Conservation (phyloP, 73 alveolate species). For the Paramecium primaurelia region DNA sequence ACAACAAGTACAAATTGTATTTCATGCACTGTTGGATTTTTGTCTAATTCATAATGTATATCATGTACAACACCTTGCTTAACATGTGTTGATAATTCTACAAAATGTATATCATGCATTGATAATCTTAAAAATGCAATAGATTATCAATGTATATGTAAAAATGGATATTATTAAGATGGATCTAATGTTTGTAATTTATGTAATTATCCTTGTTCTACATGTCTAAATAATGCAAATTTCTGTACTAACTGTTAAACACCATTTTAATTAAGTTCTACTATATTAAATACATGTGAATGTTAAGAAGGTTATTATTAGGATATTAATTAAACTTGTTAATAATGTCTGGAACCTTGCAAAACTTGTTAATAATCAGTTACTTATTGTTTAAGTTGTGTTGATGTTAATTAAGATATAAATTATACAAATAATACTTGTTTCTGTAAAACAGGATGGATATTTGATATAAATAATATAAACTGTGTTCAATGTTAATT, state of each 20-base stretch:
- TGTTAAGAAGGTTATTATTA: neutral
- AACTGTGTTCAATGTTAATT: neutral
- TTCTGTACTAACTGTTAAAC: neutral
- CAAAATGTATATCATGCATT: neutral
- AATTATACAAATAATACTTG: neutral
- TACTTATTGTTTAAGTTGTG: neutral
- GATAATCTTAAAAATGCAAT: neutral
- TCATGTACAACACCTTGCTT: neutral
- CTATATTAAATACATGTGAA: neutral
- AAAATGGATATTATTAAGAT: neutral
- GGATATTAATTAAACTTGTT: neutral
- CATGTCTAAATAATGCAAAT: neutral
- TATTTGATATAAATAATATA: neutral
- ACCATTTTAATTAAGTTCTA: neutral
- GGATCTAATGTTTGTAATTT: neutral
- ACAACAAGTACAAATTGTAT: no score
- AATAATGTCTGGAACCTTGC: neutral
- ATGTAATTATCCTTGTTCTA: neutral
- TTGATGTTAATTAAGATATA: neutral
- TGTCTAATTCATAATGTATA: neutral
- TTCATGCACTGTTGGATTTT: neutral
- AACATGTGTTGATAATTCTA: neutral
- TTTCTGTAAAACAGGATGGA: neutral
- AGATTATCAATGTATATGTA: neutral
- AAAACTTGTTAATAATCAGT: neutral